These are phyloP conservation scores for Eucalyptus camaldulensis DNA, from an alignment of 345 rosid species.

Conservation along the genomic window DNA sequence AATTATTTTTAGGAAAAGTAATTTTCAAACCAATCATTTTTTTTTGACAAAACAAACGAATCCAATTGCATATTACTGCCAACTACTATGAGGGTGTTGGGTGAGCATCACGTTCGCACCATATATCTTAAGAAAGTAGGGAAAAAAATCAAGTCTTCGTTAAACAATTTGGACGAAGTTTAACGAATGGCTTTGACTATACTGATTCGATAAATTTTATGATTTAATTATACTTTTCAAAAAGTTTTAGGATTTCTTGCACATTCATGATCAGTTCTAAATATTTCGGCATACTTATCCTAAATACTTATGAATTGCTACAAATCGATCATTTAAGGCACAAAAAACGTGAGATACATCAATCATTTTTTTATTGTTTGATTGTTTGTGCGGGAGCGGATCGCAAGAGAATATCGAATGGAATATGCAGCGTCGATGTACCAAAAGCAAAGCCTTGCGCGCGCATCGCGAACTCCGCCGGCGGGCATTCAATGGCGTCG, in stretches of 20 bases:
- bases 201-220: rapidly evolving
- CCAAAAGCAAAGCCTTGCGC: background rate
- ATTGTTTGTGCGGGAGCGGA: background rate
- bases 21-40: background rate
- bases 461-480: background rate
- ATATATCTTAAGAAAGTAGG: background rate
- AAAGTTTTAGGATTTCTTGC: background rate
- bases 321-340: background rate
- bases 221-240: rapidly evolving
- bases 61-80: background rate
- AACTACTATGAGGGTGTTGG: background rate
- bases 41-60: background rate
- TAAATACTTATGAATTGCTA: rapidly evolving
- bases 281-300: rapidly evolving
- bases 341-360: background rate
- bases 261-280: rapidly evolving
- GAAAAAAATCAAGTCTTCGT: rapidly evolving
- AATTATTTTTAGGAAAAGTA: too few relatives aligned
- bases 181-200: rapidly evolving
- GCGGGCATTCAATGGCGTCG: background rate
- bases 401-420: background rate
- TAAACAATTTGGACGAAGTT: rapidly evolving
- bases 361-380: background rate
- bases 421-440: background rate
- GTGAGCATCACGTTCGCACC: rapidly evolving